Percentiles rank a stretch among this genome's conserved stretches.
Evolutionary conservation across 345 rosid species (phyloP).

Genomic region (Eucalyptus coolabah): DNA sequence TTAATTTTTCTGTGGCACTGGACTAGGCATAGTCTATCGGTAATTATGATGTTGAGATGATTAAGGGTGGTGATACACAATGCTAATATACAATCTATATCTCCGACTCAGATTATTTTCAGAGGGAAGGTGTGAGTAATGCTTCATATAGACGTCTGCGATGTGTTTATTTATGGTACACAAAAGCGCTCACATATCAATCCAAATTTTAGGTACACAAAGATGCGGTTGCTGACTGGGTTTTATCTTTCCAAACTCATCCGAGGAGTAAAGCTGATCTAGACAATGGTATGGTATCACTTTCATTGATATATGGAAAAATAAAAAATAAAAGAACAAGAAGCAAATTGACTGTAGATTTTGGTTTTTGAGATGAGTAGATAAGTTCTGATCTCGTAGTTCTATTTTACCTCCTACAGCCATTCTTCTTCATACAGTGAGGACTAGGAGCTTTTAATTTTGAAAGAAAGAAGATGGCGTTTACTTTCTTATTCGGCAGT

Average conservation of each 20-base stretch:
- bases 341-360: not conserved
- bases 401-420: not conserved
- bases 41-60: not conserved
- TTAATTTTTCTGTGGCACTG: not conserved
- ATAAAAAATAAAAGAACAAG: not conserved
- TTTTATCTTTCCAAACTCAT: constrained; percentile 64
- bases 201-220: constrained; percentile 17
- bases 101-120: not conserved
- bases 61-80: not conserved
- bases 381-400: not conserved
- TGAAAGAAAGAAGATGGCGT: not conserved
- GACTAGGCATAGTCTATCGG: not conserved
- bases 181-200: not conserved
- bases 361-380: not conserved
- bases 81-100: not conserved
- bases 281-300: constrained; percentile 29
- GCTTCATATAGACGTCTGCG: not conserved
- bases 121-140: not conserved
- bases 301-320: not conserved
- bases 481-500: not conserved
- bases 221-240: constrained; percentile 55
- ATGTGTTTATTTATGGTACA: not conserved
- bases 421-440: not conserved
- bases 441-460: not conserved
- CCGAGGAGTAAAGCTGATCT: constrained; percentile 31